Evolutionary conservation across 352 stramenopile species (phyloP).

Genomic region (Lagenidium giganteum): DNA sequence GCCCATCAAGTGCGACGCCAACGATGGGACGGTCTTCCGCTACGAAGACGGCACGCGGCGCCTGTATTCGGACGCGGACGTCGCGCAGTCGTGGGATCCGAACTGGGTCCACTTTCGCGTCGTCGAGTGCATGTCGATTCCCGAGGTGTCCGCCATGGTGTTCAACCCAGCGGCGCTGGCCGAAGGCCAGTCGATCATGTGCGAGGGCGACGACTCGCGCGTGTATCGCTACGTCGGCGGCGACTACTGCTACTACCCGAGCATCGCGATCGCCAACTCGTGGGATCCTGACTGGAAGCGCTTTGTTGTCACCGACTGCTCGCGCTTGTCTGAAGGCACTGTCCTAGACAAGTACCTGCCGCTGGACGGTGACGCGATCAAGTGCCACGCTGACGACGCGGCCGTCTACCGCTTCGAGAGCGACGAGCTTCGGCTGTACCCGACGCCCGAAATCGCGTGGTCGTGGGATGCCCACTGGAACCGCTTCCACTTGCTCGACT

Average conservation of each 20-base stretch:
- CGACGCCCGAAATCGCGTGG: constrained; percentile 5
- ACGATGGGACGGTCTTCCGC: constrained; percentile 9
- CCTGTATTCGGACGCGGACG: constrained; percentile 12
- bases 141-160: constrained; percentile 7
- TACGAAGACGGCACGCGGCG: constrained; percentile 9
- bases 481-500: not conserved
- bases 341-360: constrained; percentile 7
- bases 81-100: constrained; percentile 21
- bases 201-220: not conserved
- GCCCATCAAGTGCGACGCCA: constrained; percentile 15
- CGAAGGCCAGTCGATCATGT: constrained; percentile 16
- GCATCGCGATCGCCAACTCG: constrained; percentile 2
- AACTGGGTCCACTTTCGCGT: constrained; percentile 7
- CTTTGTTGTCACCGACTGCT: constrained; percentile 11
- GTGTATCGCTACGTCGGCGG: constrained; percentile 17
- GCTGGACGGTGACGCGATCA: constrained; percentile 15
- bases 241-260: not conserved
- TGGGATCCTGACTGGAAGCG: constrained; percentile 3
- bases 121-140: constrained; percentile 16
- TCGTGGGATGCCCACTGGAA: constrained; percentile 19
- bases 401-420: constrained; percentile 10
- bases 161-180: not conserved
- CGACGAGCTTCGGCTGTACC: constrained; percentile 8
- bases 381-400: not conserved
- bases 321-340: not conserved